These are phyloP conservation scores for Pholiota adiposa DNA, from an alignment of 1,284 basidiomycete genomes.

Conservation along the genomic window DNA sequence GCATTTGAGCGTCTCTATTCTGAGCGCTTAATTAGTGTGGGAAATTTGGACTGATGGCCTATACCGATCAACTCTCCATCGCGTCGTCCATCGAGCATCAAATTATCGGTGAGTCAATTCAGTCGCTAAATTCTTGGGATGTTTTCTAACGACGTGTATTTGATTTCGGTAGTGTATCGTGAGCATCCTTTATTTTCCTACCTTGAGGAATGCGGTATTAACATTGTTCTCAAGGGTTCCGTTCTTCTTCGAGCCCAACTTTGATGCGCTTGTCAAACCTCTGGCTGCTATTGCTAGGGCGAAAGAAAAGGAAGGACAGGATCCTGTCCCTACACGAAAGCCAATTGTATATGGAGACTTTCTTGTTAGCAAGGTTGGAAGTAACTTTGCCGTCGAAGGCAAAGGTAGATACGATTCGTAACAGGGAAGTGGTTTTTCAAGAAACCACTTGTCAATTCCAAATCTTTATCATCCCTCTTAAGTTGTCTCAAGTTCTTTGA, in stretches of 20 bases:
- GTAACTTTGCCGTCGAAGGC: constrained; percentile 56
- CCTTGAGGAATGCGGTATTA: constrained; percentile 17
- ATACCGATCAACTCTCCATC: constrained; percentile 75
- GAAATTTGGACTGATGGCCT: constrained; percentile 85
- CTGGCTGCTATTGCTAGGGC: constrained; percentile 57
- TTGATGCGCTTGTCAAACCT: constrained; percentile 66
- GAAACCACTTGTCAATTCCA: too few relatives aligned
- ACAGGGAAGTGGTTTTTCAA: too few relatives aligned
- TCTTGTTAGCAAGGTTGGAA: constrained; percentile 69
- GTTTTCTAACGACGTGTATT: constrained; percentile 7
- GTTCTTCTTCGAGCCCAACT: constrained; percentile 89
- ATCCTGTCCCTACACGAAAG: constrained; percentile 26
- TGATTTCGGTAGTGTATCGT: constrained; percentile 56
- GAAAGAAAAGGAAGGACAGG: constrained; percentile 34
- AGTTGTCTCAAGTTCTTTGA: too few relatives aligned
- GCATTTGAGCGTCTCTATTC: background rate
- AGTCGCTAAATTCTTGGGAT: background rate
- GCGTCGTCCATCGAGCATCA: constrained; percentile 72
- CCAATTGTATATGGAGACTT: constrained; percentile 78
- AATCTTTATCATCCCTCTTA: too few relatives aligned
- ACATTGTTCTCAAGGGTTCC: constrained; percentile 53
- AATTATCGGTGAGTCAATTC: constrained; percentile 60
- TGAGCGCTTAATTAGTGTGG: constrained; percentile 61
- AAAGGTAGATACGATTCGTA: constrained; percentile 22
- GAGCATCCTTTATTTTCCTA: constrained; percentile 29